Percentiles rank a stretch among this genome's conserved stretches.
These are phyloP conservation scores for Huntiella omanensis DNA, from an alignment of 2,329 filamentous ascomycete genomes.

Conservation along the genomic window DNA sequence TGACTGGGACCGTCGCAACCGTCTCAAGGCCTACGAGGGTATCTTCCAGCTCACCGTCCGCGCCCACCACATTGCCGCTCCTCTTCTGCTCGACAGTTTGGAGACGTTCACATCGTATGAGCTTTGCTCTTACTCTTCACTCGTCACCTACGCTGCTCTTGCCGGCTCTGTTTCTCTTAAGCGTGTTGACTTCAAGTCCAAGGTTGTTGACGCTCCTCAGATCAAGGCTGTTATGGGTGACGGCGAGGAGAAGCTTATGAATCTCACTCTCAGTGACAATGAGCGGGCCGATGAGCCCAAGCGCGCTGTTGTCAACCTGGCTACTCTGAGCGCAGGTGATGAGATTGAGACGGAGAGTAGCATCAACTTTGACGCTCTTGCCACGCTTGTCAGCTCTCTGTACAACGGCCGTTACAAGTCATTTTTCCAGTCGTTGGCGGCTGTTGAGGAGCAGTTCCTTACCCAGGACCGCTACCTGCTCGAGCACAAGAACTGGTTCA, in stretches of 20 bases:
- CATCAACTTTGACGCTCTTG: constrained; percentile 76
- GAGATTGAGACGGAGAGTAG: constrained; percentile 54
- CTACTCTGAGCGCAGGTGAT: constrained; percentile 53
- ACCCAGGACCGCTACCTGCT: constrained; percentile 86
- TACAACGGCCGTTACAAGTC: constrained; percentile 88
- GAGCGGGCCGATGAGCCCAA: constrained; percentile 45
- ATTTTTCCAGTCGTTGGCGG: constrained; percentile 78
- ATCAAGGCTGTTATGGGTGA: constrained; percentile 93
- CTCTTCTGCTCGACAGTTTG: constrained; percentile 84
- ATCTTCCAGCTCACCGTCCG: constrained; percentile 83
- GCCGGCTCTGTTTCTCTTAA: constrained; percentile 88
- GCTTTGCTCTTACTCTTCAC: constrained; percentile 84
- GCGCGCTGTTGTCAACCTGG: constrained; percentile 65
- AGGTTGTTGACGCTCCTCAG: constrained; percentile 94
- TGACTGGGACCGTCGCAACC: constrained; percentile 96
- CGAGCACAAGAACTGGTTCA: constrained; percentile 94
- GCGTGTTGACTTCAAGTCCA: constrained; percentile 95
- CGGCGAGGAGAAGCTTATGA: constrained; percentile 70
- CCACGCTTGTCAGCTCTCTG: constrained; percentile 72
- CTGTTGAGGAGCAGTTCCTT: constrained; percentile 85
- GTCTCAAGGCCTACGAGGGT: constrained; percentile 95
- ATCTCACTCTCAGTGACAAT: constrained; percentile 58
- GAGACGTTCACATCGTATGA: constrained; percentile 98
- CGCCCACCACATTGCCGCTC: constrained; percentile 75
- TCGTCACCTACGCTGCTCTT: constrained; percentile 90